Conservation (phyloP, 306 rosid species). For the Astragalus membranaceus region DNA sequence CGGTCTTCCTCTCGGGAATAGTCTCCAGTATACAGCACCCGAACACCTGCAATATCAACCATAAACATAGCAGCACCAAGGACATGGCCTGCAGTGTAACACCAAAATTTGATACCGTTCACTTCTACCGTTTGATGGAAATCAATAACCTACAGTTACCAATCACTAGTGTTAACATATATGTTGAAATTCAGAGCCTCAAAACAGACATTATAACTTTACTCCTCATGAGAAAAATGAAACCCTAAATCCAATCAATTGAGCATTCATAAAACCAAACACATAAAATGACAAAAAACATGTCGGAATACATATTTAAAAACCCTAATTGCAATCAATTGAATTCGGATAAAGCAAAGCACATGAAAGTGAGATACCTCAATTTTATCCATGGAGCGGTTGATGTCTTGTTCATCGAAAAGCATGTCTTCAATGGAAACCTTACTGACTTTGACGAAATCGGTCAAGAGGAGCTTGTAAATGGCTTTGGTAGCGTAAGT, state of each 20-base stretch:
- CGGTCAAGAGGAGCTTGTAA: constrained; percentile 76
- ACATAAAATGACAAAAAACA: too few relatives aligned
- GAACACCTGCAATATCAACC: constrained; percentile 95
- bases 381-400: constrained; percentile 92
- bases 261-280: not conserved
- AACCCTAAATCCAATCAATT: not conserved
- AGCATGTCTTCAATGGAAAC: constrained; percentile 91
- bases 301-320: not conserved
- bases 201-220: not conserved
- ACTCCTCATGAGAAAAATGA: not conserved
- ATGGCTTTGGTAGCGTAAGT: constrained; percentile 93
- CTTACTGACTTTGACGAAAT: constrained; percentile 89
- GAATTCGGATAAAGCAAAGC: not conserved
- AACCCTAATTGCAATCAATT: not conserved
- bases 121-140: constrained; percentile 95
- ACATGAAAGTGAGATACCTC: constrained; percentile 38
- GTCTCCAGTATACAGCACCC: constrained; percentile 94
- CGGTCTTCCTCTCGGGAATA: constrained; percentile 97
- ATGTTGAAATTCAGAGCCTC: not conserved
- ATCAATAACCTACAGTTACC: constrained; percentile 75
- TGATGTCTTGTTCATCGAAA: constrained; percentile 79
- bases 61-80: constrained; percentile 99
- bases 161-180: not conserved
- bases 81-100: constrained; percentile 96
- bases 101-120: constrained; percentile 91